Evolutionary conservation across 352 stramenopile genomes (phyloP).

Genomic region (Globisporangium parvum): DNA sequence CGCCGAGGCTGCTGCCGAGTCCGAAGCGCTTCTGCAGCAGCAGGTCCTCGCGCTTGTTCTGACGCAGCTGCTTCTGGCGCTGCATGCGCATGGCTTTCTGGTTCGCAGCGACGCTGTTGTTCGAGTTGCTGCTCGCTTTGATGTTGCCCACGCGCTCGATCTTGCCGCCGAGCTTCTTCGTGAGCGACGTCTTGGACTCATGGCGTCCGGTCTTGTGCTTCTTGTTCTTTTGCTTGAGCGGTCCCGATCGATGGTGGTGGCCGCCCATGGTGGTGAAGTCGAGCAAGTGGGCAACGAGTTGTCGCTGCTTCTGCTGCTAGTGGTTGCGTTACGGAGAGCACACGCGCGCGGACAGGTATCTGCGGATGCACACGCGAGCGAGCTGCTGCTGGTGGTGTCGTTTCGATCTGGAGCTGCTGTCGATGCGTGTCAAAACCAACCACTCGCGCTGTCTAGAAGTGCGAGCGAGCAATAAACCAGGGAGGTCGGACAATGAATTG

Average conservation of each 20-base stretch:
- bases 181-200: constrained; percentile 75
- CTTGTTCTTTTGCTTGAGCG: constrained; percentile 90
- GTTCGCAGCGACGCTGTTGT: constrained; percentile 45
- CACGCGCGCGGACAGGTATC: too few relatives aligned
- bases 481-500: too few relatives aligned
- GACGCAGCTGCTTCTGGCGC: constrained; percentile 76
- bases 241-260: constrained; percentile 82
- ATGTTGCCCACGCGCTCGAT: constrained; percentile 43
- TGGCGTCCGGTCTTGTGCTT: constrained; percentile 87
- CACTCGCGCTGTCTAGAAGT: background rate
- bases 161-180: constrained; percentile 67
- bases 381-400: constrained; percentile 5
- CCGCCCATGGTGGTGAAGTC: constrained; percentile 33
- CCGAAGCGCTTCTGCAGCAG: constrained; percentile 79
- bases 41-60: constrained; percentile 85
- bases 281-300: background rate
- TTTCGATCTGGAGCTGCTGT: constrained; percentile 8
- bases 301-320: too few relatives aligned
- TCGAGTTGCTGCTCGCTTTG: constrained; percentile 34
- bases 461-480: background rate
- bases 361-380: background rate
- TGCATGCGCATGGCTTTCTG: constrained; percentile 76
- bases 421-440: constrained; percentile 12
- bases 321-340: background rate
- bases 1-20: constrained; percentile 51